Evolutionary conservation across 495 filamentous ascomycete species (phyloP).

Genomic region (Annulohypoxylon moriforme): DNA sequence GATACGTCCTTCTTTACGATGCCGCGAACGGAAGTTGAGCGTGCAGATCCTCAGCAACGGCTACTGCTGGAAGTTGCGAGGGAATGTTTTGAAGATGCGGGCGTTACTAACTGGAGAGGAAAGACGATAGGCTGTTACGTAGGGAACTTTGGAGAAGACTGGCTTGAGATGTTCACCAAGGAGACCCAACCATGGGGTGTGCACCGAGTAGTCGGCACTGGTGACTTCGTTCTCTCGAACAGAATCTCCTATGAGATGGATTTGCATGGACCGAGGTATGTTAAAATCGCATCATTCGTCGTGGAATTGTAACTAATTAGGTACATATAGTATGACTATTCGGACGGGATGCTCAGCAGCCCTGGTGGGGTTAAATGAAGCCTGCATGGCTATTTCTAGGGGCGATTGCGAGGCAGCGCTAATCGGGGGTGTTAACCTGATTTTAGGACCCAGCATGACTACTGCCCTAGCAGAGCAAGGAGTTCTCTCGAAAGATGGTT

Average conservation of each 20-base stretch:
- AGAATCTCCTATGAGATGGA: slow-evolving; percentile 60
- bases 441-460: slow-evolving; percentile 51
- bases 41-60: slow-evolving; percentile 65
- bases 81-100: slow-evolving; percentile 61
- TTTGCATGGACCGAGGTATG: slow-evolving; percentile 48
- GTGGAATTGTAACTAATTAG: slow-evolving; percentile 22
- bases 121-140: slow-evolving; percentile 59
- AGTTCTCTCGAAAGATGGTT: slow-evolving; percentile 48
- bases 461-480: slow-evolving; percentile 47
- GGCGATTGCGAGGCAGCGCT: slow-evolving; percentile 58
- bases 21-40: slow-evolving; percentile 52
- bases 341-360: slow-evolving; percentile 66
- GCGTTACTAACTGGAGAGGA: slow-evolving; percentile 58
- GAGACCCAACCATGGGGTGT: slow-evolving; percentile 36
- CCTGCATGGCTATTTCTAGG: slow-evolving; percentile 53
- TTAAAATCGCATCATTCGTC: neutral
- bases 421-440: slow-evolving; percentile 57
- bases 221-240: slow-evolving; percentile 63
- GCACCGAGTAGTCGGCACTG: slow-evolving; percentile 40
- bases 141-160: slow-evolving; percentile 58
- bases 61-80: slow-evolving; percentile 62
- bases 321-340: slow-evolving; percentile 49
- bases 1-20: slow-evolving; percentile 57
- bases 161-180: slow-evolving; percentile 39
- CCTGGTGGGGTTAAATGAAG: slow-evolving; percentile 63